Conservation (phyloP, 345 rosid genomes). For the Salix caprea region DNA sequence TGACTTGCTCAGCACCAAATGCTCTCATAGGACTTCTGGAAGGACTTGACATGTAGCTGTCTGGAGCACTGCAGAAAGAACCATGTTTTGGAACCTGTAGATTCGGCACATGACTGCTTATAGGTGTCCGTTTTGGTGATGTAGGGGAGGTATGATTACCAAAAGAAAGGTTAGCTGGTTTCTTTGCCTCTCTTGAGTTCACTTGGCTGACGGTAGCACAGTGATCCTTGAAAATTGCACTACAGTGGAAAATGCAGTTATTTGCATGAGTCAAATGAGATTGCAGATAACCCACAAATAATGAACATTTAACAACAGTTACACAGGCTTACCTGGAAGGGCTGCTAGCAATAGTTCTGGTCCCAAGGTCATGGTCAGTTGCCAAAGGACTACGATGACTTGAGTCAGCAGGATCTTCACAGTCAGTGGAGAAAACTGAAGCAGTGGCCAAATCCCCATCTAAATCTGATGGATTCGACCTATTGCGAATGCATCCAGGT, state of each 20-base stretch:
- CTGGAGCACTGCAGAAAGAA: constrained; percentile 76
- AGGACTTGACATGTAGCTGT: constrained; percentile 97
- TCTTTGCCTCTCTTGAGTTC: constrained; percentile 54
- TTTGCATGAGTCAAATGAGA: constrained; percentile 13
- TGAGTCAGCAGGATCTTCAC: constrained; percentile 21
- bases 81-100: constrained; percentile 65
- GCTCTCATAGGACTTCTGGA: constrained; percentile 92
- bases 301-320: neutral
- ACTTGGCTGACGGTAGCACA: constrained; percentile 32
- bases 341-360: constrained; percentile 23
- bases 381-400: constrained; percentile 20
- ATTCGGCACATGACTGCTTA: constrained; percentile 52
- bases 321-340: constrained; percentile 23
- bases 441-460: constrained; percentile 24
- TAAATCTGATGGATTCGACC: constrained; percentile 10
- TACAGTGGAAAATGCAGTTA: constrained; percentile 22
- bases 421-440: constrained; percentile 22
- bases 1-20: constrained; percentile 57
- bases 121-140: constrained; percentile 62
- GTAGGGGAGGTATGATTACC: constrained; percentile 49
- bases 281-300: neutral
- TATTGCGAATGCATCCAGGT: constrained; percentile 15
- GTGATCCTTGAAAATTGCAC: constrained; percentile 52
- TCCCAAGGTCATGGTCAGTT: constrained; percentile 25
- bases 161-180: constrained; percentile 47